Evolutionary conservation across 2,329 filamentous ascomycete species (phyloP), one percentile per base, ranked within the genome.

Genomic region (Penicillium janthinellum): DNA sequence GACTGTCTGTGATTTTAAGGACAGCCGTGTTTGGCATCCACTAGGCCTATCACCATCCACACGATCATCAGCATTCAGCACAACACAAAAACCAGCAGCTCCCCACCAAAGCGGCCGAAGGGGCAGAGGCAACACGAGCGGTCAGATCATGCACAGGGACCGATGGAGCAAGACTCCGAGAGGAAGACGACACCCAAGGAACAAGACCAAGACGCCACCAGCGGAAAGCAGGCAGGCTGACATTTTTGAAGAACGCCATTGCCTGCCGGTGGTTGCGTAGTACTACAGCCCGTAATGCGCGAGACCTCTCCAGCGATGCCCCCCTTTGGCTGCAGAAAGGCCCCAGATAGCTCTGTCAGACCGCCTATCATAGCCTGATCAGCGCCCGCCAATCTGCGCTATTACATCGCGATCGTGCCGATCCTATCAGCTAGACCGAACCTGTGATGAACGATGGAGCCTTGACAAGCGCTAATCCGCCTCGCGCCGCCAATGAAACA

Each of bases 331-430:
- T 63, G 56, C 65, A 67, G 61, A 62, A 59, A 57, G 58, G 58
- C 41, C 54, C 54, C 58, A 64, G 58, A 62, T 59, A 57, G 41
- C 52, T 41, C 50, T 52, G 56, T 47, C 47, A 25, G 15, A 17
- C 57, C 63, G 20, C 67, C 65, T 58, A 64, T 67, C 57, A 51
- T 7, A 22, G 58, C 37, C 37, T 47, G 64, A 67, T 64, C 58
- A 38, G 64, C 65, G 20, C 35, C 54, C 59, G 38, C 60, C 54
- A 63, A 62, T 68, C 67, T 67, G 60, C 64, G 59, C 67, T 65
- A 69, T 69, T 69, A 64, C 65, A 67, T 65, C 60, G 57, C 61
- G 62, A 69, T 65, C 64, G 57, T 54, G 67, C 57, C 56, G 67
- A 69, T 67, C 67, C 59, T 56, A 45, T 62, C 61, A 68, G 58